Evolutionary conservation across 1,139 yeast species (phyloP), one percentile per base, ranked within the genome.

Genomic region (Geotrichum bryndzae): DNA sequence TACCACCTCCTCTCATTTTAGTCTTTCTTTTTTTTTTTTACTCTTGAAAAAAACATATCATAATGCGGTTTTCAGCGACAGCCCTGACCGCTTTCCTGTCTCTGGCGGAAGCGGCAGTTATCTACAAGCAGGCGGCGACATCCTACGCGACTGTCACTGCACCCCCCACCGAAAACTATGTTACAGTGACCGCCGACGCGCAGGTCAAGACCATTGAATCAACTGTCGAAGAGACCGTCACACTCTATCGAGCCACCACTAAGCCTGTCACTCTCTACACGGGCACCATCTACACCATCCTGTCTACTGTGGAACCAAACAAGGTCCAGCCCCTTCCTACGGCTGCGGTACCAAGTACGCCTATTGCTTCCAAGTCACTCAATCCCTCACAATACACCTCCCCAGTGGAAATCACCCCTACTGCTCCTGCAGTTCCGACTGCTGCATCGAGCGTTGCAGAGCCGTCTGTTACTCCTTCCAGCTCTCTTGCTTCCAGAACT

Each of bases 171-270:
- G 62, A 66, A 1, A 46, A 63, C n/a, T 64, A 62, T 57, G 67
- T 66, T 33, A 69, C 72, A 1, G 66, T 69, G 27, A 68, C 70
- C 6, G 67, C 63, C 7, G 56, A 54, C 56, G 33, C 53, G 7
- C 59, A 65, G 8, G 64, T 61, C 54, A 25, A 57, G 55, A 70
- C 75, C 5, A 65, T 68, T n/a, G 67, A 73, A 11, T 68, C 69
- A 50, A 71, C 75, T 18, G 67, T 68, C 18, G 66, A 68, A 57
- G 67, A 65, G 2, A 68, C 72, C 1, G 67, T 70, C 2, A 72
- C 77, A 7, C 64, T 74, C 7, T 71, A 68, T 62, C 62, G 63
- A 29, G 70, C 70, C 7, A 67, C 74, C 5, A 67, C 74, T 31
- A 64, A 68, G 25, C 72, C 69, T 35, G 68, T 68, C 35, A 65